Evolutionary conservation across 164 flowering plant genomes (phyloP).

Genomic region (Magnolia officinalis): DNA sequence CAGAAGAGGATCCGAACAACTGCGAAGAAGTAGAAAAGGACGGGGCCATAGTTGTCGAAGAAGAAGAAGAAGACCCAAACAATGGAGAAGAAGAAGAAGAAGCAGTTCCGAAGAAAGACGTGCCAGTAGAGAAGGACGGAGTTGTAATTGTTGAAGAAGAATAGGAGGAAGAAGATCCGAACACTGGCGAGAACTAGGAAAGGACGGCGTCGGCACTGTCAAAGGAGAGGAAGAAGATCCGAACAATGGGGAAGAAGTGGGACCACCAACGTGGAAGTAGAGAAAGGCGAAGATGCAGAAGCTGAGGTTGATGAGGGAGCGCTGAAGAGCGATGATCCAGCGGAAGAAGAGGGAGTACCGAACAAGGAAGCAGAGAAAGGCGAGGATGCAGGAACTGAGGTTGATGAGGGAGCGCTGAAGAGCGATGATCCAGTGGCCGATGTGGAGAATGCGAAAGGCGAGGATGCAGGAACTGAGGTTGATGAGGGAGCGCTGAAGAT

Average conservation of each 20-base stretch:
- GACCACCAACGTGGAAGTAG: slow-evolving; percentile 3
- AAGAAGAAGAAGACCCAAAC: slow-evolving; percentile 15
- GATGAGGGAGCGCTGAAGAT: neutral
- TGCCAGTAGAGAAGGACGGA: neutral
- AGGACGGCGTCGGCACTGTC: slow-evolving; percentile 4
- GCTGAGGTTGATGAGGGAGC: neutral
- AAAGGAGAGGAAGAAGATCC: slow-evolving; percentile 3
- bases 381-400: neutral
- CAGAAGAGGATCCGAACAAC: neutral
- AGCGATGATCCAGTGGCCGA: slow-evolving; percentile 2
- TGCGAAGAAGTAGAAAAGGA: neutral
- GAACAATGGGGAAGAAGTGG: neutral
- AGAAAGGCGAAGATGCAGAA: neutral
- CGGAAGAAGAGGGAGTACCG: neutral
- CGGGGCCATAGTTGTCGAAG: slow-evolving; percentile 6
- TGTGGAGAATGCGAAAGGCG: neutral
- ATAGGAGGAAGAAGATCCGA: slow-evolving; percentile 5
- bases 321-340: neutral
- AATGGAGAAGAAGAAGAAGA: slow-evolving; percentile 6
- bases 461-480: neutral
- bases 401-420: neutral
- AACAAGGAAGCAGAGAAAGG: slow-evolving; percentile 4
- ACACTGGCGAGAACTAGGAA: slow-evolving; percentile 7
- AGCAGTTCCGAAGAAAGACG: slow-evolving; percentile 5
- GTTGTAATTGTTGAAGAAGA: slow-evolving; percentile 1